Base-by-base conservation (phyloP, 75 land plant genomes). In the Sequoiadendron giganteum region DNA sequence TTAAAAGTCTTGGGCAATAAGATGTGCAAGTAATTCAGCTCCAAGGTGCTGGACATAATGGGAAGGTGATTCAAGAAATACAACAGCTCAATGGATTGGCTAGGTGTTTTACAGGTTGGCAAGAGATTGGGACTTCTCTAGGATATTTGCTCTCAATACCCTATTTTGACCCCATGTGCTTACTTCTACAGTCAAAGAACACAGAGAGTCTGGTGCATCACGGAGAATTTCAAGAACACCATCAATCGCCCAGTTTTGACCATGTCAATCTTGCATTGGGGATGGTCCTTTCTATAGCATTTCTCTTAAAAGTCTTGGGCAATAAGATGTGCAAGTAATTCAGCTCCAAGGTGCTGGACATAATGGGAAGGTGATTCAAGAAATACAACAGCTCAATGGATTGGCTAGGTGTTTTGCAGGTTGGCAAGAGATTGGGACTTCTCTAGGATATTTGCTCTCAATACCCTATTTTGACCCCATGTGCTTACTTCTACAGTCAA, bases 381-480 rank as follows among this genome's bases (percentile, higher is more conserved):
- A 73, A 96, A 94, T 86, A 94, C 68, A 30, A 91, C 48, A 98
- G 98, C 80, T 96, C 98, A 86, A 97, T 92, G 43, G 93, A 93
- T 79, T 95, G 95, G 84, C 91, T 92, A 40, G 98, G 97, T 3
- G 95, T 93, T 88, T 34, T 92, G 90, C 85, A 93, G 87, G 81
- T 90, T 92, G 65, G 89, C 87, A 49, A 95, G 90, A 55, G 94
- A 88, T 85, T 96, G 99, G 18, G 98, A 97, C 36, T 97, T 93
- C 89, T 97, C 99, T 72, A 97, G 89, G 88, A 97, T 94, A 89
- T 97, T 97, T 49, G 94, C 95, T 86, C 96, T 98, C 94, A 96
- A 93, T 40, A 98, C 94, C 91, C 99, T 96, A 79, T 97, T 98
- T 90, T 97, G 99, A 13, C 99, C 99, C 86, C 94, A 92, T 85